Conservation (phyloP, 768 basidiomycete species). For the Serendipita sp. region DNA sequence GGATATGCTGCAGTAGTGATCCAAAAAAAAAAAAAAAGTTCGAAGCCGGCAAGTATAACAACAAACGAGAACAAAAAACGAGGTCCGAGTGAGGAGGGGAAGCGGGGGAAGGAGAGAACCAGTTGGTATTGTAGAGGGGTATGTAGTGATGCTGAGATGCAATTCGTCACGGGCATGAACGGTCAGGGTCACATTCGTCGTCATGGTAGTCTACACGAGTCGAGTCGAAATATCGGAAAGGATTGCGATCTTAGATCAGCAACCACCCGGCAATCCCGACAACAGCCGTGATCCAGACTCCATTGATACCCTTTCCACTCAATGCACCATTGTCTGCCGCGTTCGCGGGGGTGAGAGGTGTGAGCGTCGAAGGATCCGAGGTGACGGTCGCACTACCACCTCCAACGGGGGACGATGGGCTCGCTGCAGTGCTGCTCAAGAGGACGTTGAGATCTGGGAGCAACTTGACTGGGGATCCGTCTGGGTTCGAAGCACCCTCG, state of each 20-base stretch:
- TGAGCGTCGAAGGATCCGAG: neutral
- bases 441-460: conserved; percentile 5
- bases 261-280: conserved; percentile 3
- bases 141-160: neutral
- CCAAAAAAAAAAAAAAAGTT: no score
- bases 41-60: no score
- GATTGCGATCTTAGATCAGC: neutral
- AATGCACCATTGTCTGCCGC: neutral
- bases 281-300: conserved; percentile 1
- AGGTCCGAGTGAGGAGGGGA: neutral
- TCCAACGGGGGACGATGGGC: neutral
- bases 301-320: neutral
- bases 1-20: no score
- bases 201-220: neutral
- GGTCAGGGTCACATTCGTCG: neutral
- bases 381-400: neutral
- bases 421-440: neutral
- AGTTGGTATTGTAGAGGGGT: neutral
- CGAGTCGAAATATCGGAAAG: neutral
- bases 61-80: no score
- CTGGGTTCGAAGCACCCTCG: conserved; percentile 1
- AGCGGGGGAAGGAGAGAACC: neutral
- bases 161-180: neutral
- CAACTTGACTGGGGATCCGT: neutral
- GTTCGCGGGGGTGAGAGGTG: neutral